Evolutionary conservation across 2,329 filamentous ascomycete genomes (phyloP), one percentile per base, ranked within the genome.

Genomic region (Colletotrichum coccodes): DNA sequence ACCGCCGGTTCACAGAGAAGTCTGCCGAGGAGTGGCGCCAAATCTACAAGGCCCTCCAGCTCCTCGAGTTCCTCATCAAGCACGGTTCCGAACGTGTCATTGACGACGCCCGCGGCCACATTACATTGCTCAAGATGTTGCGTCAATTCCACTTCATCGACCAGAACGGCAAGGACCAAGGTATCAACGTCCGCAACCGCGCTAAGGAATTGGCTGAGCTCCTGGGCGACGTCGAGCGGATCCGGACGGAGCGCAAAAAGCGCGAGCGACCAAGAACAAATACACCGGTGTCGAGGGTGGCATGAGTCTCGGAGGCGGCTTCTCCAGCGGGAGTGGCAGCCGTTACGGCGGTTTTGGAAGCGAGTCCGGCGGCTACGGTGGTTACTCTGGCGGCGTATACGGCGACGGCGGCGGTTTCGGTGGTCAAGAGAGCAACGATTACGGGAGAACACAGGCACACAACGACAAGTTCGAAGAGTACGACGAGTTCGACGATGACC

Each of bases 1-100:
- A 99, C 85, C 96, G 97, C 77, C 93, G 96, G 72, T 99, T 99
- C 81, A 99, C 96, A 70, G 96, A 99, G 80, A 99, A 99, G 85
- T 89, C 94, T 8, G 95, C 96, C 64, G 96, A 99, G 79, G 96
- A 99, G 83, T 99, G 96, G 96, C 90, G 96, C 73, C 96, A 99
- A 81, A 99, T 99, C 78, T 99, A 99, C 88, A 99, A 99, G 86
- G 92, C 94, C 11, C 90, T 99, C 28, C 96, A 98, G 86, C 87
- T 99, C 64, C 91, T 99, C 78, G 95, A 99, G 80, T 97, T 97
- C 77, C 89, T 99, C 36, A 92, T 99, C 83, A 99, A 99, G 86
- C 96, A 99, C 80, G 96, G 96, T 71, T 98, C 96, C 14, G 96
- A 99, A 81, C 89, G 96, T 62, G 96, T 99, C 42, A 95, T 99